Evolutionary conservation across 2,329 filamentous ascomycete genomes (phyloP).

Genomic region (Dactylellina leptospora): DNA sequence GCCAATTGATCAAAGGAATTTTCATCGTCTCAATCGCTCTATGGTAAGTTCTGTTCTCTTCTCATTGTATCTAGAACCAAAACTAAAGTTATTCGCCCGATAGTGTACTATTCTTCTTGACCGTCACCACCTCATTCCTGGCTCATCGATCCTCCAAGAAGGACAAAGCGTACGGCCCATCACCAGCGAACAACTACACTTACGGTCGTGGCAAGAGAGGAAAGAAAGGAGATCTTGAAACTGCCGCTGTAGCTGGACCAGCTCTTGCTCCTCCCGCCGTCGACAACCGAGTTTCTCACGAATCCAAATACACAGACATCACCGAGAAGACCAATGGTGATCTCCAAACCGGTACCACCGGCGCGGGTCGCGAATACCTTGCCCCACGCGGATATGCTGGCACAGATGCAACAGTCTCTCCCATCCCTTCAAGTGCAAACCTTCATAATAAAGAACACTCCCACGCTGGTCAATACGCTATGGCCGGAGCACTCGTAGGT

Average conservation of each 20-base stretch:
- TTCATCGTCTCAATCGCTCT: slow-evolving; percentile 40
- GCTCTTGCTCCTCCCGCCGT: slow-evolving; percentile 29
- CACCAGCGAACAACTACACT: slow-evolving; percentile 52
- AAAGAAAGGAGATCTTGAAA: slow-evolving; percentile 32
- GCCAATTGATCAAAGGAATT: slow-evolving; percentile 38
- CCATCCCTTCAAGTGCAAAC: slow-evolving; percentile 12
- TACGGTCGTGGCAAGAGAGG: slow-evolving; percentile 35
- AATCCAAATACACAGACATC: slow-evolving; percentile 49
- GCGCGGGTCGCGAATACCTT: slow-evolving; percentile 43
- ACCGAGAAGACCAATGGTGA: slow-evolving; percentile 42
- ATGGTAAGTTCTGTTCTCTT: slow-evolving; percentile 5
- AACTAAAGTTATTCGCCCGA: not conserved
- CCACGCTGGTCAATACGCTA: slow-evolving; percentile 44
- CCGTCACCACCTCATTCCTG: slow-evolving; percentile 40
- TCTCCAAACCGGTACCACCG: slow-evolving; percentile 28
- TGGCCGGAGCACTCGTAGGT: slow-evolving; percentile 40
- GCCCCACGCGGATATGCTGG: slow-evolving; percentile 38
- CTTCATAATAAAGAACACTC: slow-evolving; percentile 37
- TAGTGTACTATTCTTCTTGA: slow-evolving; percentile 48
- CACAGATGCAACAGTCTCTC: slow-evolving; percentile 26
- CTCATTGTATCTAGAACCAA: not conserved
- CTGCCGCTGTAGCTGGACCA: slow-evolving; percentile 22
- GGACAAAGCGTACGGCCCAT: slow-evolving; percentile 53
- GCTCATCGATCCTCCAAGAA: slow-evolving; percentile 46
- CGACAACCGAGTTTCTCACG: slow-evolving; percentile 39